Evolutionary conservation across 495 filamentous ascomycete species (phyloP), one percentile per base, ranked within the genome.

Genomic region (Parathielavia hyrcaniae): DNA sequence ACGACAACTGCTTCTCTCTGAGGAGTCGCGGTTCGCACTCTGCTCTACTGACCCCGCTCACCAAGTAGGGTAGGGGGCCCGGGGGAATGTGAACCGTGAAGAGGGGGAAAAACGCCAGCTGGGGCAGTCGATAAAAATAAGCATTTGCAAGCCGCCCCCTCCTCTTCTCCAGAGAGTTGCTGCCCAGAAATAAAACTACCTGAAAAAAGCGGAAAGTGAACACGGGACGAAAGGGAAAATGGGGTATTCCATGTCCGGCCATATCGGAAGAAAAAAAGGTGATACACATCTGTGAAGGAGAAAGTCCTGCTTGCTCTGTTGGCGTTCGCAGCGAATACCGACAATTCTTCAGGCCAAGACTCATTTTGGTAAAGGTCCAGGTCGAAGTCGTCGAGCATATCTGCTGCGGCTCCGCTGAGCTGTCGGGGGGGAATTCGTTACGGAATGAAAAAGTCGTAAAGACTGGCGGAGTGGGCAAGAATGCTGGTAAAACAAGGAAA

Each of bases 211-310:
- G 34, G 17, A 34, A 40, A 19, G 26, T 12, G 41, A 23, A n/a
- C 39, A 14, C 30, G 52, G 23, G 30, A 32, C n/a, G n/a, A 60
- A 50, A 45, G 23, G 44, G 50, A 20, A 17, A 59, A 61, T 22
- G 23, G 64, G 64, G 61, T 64, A 66, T 66, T 67, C 59, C 59
- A 56, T 55, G 61, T 48, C 61, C 56, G 40, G 49, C 50, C 58
- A 64, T 58, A 35, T 56, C 49, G 54, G 58, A 52, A 60, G 45
- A 61, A 67, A 30, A 61, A 60, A 56, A 61, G 56, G 52, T 61
- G n/a, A n/a, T n/a, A n/a, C n/a, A 65, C 60, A 66, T 59, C 38
- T 59, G 52, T 61, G 57, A 44, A 36, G 8, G 50, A 55, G 57
- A 56, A n/a, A 34, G 30, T 32, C 3, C 10, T 16, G 36, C 36